Evolutionary conservation across 108 stramenopile genomes (phyloP).

Genomic region (Nitzschia sp.): DNA sequence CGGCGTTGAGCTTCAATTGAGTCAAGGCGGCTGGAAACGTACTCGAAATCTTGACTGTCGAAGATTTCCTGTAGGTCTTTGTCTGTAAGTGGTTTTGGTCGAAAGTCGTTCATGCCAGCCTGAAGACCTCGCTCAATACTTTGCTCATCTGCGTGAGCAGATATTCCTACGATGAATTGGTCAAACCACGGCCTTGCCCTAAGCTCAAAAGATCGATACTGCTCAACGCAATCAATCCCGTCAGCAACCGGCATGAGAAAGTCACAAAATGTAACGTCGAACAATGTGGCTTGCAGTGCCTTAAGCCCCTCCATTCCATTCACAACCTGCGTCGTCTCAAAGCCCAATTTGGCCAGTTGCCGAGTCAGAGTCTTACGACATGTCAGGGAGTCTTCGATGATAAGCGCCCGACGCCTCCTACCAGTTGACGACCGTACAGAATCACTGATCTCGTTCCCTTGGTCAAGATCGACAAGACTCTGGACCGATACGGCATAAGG

Average conservation of each 20-base stretch:
- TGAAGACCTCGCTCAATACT: constrained; percentile 51
- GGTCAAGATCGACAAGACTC: not conserved
- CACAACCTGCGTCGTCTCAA: constrained; percentile 51
- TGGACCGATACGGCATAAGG: no score
- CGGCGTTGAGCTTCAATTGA: constrained; percentile 20
- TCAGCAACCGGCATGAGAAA: constrained; percentile 83
- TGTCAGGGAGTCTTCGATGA: constrained; percentile 59
- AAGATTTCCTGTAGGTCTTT: constrained; percentile 51
- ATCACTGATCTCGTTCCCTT: not conserved
- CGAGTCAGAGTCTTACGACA: constrained; percentile 54
- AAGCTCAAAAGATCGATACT: constrained; percentile 57
- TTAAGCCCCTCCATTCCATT: constrained; percentile 72
- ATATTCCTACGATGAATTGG: constrained; percentile 62
- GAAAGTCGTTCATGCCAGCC: constrained; percentile 65
- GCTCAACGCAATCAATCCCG: constrained; percentile 66
- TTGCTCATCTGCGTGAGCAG: constrained; percentile 55
- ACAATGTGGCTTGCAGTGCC: constrained; percentile 36
- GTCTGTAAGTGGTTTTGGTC: constrained; percentile 52
- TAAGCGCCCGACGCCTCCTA: constrained; percentile 40
- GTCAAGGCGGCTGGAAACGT: constrained; percentile 26
- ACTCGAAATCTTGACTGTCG: constrained; percentile 29
- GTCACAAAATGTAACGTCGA: constrained; percentile 67
- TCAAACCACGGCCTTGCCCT: constrained; percentile 38
- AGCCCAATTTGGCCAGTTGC: constrained; percentile 54
- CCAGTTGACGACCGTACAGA: not conserved